Evolutionary conservation across 768 basidiomycete species (phyloP), one percentile per base, ranked within the genome.

Genomic region (Boletus pseudopeckii): DNA sequence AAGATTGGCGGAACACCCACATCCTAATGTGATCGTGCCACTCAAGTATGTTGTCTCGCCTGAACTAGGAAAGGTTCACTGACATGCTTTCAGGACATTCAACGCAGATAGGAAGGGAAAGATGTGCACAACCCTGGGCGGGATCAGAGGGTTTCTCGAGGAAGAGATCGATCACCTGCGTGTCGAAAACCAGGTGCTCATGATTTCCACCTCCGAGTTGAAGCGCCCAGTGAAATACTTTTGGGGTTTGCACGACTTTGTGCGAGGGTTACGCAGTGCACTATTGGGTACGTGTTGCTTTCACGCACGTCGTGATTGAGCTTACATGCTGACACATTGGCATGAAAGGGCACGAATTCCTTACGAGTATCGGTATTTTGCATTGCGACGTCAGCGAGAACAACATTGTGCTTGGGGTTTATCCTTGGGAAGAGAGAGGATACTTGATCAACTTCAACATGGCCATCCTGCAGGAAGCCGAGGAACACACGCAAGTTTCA

Each of bases 391-490:
- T 26, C 5, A 26, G 24, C 6, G 24, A 26, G 24, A 26, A 26
- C 24, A 26, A 26, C 24, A 6, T 6, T 6, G 24, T 26, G 6
- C 24, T 26, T 26, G 24, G 24, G 1, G 24, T 26, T 26, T 26
- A 26, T 26, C 24, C 24, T 6, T 26, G 24, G 24, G 24, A 26
- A 26, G 24, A 26, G 24, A 24, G 24, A 24, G 24, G 24, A 24
- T 24, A 7, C 6, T 22, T 72, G 41, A 71, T 61, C 13, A 71
- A 72, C 47, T 50, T 73, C 2, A 69, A 73, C 24, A 52, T 53
- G 55, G 59, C 53, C 8, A 51, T 54, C 1, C 11, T 41, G 3
- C 49, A 52, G 42, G 41, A 42, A 7, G 24, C 24, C 24, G 24
- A 24, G 24, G 24, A 24, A 24, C 4, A 3, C 24, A 24, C 24